Conservation (phyloP, 176 grass and related monocot genomes). For the Oryza australiensis region DNA sequence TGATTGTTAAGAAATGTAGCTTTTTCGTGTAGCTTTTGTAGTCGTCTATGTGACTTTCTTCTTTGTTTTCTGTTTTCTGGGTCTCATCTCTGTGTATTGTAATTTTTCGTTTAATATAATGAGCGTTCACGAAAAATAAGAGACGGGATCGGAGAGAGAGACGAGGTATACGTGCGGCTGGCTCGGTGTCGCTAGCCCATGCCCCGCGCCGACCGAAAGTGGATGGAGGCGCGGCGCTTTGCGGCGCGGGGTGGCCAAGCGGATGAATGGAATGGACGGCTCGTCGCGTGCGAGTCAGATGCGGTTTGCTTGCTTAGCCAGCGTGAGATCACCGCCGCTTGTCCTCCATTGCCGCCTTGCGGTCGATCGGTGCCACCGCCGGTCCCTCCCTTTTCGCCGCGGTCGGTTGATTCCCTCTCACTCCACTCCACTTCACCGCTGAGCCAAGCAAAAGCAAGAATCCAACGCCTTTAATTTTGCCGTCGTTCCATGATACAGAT, state of each 20-base stretch:
- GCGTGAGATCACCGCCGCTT: constrained; percentile 13
- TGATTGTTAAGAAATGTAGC: too few species aligned
- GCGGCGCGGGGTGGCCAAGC: constrained; percentile 18
- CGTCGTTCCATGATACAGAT: neutral
- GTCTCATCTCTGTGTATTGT: too few species aligned
- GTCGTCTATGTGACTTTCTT: too few species aligned
- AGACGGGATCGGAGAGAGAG: too few species aligned
- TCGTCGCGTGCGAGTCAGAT: neutral
- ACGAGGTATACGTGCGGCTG: too few species aligned
- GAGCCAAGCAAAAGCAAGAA: constrained; percentile 34
- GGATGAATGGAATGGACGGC: neutral
- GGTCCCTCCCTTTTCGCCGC: neutral
- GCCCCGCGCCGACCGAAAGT: constrained; percentile 32
- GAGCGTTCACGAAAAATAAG: too few species aligned
- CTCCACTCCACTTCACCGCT: constrained; percentile 22
- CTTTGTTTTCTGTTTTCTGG: too few species aligned
- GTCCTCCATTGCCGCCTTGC: too few species aligned
- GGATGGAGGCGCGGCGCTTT: constrained; percentile 24
- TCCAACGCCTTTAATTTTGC: neutral
- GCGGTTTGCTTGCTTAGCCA: constrained; percentile 26
- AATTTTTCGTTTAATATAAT: too few species aligned
- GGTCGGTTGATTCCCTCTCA: constrained; percentile 20
- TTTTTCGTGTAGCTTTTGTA: too few species aligned
- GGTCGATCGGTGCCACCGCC: neutral
- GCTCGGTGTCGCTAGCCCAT: too few species aligned